Evolutionary conservation across 176 grass and related monocot species (phyloP).

Genomic region (Olyra latifolia): DNA sequence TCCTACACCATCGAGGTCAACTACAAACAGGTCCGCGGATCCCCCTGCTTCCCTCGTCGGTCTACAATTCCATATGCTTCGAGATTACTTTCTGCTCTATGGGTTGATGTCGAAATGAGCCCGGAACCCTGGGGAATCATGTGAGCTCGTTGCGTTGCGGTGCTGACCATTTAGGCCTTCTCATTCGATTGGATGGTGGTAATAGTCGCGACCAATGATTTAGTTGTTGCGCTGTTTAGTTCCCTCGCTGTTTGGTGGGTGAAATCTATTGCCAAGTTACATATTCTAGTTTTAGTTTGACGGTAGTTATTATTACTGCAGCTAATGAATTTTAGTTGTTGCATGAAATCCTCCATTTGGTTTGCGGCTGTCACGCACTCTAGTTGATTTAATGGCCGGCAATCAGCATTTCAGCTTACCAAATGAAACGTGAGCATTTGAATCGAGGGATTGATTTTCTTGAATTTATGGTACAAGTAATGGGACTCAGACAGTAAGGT

Average conservation of each 20-base stretch:
- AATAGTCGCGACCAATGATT: too few species aligned
- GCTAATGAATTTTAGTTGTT: constrained; percentile 15
- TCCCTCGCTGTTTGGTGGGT: not conserved
- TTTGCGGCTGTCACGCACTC: not conserved
- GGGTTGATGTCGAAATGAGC: not conserved
- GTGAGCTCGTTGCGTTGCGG: not conserved
- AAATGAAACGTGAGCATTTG: not conserved
- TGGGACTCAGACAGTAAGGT: not conserved
- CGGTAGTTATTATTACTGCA: not conserved
- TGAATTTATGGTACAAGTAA: not conserved
- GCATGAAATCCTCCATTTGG: not conserved
- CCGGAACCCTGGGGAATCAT: not conserved
- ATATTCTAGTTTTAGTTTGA: not conserved
- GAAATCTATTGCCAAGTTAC: not conserved
- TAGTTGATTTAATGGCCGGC: not conserved
- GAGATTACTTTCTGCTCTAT: not conserved
- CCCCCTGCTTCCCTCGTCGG: not conserved
- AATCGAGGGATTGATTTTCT: not conserved
- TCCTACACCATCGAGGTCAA: constrained; percentile 93
- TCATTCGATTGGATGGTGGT: too few species aligned
- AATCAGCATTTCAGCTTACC: not conserved
- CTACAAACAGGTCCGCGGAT: constrained; percentile 78
- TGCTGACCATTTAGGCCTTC: not conserved
- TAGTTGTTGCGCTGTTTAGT: too few species aligned
- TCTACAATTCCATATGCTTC: not conserved